Base-by-base conservation (phyloP, 2,329 filamentous ascomycete species). In the Pezicula carpinea region DNA sequence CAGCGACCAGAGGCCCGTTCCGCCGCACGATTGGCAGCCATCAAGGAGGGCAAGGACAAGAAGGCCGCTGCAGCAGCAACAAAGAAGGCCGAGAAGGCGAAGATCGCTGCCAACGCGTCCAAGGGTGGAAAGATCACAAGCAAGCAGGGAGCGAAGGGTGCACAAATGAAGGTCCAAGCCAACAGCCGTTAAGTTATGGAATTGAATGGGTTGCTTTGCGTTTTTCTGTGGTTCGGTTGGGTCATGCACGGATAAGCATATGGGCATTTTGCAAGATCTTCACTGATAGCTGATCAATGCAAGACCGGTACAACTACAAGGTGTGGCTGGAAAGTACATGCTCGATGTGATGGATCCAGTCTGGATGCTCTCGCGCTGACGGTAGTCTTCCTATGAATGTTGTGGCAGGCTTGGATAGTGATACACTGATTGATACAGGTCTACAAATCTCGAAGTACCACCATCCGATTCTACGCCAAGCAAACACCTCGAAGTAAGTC, bases 71-170 rank as follows among this genome's bases (percentile, higher is more conserved):
- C 83, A 55, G 85, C 89, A 74, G 87, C 83, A 71, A 84, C 83
- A 73, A 99, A 97, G 89, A 99, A 97, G 88, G 87, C 89, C 52
- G 91, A 97, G 77, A 99, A 99, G 89, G 93, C 93, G 66, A 97
- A 97, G 88, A 79, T 64, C 67, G 91, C 91, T 59, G 81, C 86
- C 61, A 65, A 62, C 54, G 80, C 84, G 61, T 75, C 84, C 69
- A 86, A 88, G 77, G 91, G 89, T 61, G 72, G 75, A 66, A 84
- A 87, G 73, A 88, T 95, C 71, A 78, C 85, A 72, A 91, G 89
- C 84, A 99, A 99, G 88, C 89, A 96, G 82, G 90, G 89, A 67
- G 85, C 89, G 60, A 96, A 95, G 84, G 93, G 93, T 66, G 82
- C 90, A 62, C 82, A 80, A 64, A 74, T 77, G 69, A 96, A 96